Conservation (phyloP, 192 early-diverging fungal genomes). For the Backusella luteola region DNA sequence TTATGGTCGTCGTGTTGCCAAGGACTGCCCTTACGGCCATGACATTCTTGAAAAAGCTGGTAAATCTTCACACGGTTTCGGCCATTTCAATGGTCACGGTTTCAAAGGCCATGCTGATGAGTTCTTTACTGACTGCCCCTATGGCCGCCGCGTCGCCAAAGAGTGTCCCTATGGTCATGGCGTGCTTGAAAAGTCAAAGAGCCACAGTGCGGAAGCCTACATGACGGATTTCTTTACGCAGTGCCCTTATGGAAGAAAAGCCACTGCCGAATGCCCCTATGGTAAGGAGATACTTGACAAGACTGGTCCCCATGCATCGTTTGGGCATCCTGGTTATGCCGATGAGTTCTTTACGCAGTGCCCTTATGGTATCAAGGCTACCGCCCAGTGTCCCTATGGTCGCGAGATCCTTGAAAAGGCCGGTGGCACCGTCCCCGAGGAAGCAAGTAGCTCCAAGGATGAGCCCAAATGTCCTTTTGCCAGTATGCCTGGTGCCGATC, state of each 20-base stretch:
- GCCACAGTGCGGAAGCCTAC: background rate
- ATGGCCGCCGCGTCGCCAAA: background rate
- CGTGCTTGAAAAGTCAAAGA: background rate
- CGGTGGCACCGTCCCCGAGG: background rate
- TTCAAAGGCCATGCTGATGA: background rate
- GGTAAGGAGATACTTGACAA: background rate
- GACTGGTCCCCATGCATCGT: background rate
- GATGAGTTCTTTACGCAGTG: background rate
- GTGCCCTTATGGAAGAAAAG: conserved; percentile 4
- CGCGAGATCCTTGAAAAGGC: background rate
- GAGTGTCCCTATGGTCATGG: background rate
- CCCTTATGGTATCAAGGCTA: background rate
- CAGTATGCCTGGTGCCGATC: background rate
- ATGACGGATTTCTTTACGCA: background rate
- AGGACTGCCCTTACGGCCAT: background rate
- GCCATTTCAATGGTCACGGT: too few species aligned
- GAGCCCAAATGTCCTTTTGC: conserved; percentile 10
- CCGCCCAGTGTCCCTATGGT: conserved; percentile 3
- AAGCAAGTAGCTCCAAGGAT: background rate
- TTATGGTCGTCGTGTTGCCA: background rate
- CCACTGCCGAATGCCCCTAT: background rate
- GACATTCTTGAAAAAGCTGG: background rate
- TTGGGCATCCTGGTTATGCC: background rate
- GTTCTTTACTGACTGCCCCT: conserved; percentile 6
- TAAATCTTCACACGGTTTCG: background rate